These are phyloP conservation scores for Coemansia sp. DNA, from an alignment of 192 early-diverging fungal species.

Conservation along the genomic window DNA sequence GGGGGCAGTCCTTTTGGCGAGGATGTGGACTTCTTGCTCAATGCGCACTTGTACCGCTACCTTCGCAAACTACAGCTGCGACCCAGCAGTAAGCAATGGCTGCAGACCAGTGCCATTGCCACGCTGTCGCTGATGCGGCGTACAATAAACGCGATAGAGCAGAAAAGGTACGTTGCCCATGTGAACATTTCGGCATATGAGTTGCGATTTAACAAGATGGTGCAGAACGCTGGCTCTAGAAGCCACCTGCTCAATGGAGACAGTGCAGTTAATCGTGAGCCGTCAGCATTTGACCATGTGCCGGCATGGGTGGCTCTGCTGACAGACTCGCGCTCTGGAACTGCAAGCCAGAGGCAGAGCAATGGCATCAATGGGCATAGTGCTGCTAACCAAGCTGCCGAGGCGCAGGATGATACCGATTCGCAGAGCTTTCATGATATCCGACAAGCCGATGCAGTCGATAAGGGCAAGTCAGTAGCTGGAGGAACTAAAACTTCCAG, in stretches of 20 bases:
- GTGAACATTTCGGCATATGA: conserved; percentile 24
- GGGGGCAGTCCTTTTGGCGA: conserved; percentile 38
- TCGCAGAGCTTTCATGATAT: conserved; percentile 4
- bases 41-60: conserved; percentile 37
- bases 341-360: neutral
- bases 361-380: neutral
- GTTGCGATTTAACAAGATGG: conserved; percentile 17
- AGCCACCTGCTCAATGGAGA: neutral
- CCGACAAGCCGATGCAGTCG: neutral
- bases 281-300: conserved; percentile 27
- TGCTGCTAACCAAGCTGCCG: neutral
- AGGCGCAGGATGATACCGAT: neutral
- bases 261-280: neutral
- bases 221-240: conserved; percentile 9
- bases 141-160: conserved; percentile 17
- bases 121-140: conserved; percentile 49
- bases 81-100: conserved; percentile 40
- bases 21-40: conserved; percentile 38
- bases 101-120: conserved; percentile 37
- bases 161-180: conserved; percentile 28
- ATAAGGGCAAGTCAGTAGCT: neutral
- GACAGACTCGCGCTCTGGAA: conserved; percentile 5
- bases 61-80: conserved; percentile 29
- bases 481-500: neutral
- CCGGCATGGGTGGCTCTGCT: conserved; percentile 17